phyloP scores from a whole-genome alignment of 352 stramenopile genomes.

The Phytophthora brassicae region DNA sequence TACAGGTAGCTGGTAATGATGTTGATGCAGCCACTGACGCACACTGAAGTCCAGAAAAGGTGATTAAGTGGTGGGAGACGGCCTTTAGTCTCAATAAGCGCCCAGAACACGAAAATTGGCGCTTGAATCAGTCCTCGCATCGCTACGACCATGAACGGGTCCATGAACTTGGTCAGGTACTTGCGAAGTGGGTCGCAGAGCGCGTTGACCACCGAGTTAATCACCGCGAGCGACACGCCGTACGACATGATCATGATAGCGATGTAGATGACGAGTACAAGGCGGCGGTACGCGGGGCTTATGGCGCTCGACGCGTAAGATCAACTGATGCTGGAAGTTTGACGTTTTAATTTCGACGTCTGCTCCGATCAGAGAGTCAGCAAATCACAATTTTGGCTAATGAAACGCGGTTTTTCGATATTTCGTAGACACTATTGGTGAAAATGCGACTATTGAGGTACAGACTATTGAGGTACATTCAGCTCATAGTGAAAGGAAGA shows the following conservation, averaged over 20 bases:
- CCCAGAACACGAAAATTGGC: slow-evolving; percentile 72
- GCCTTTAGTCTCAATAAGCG: slow-evolving; percentile 53
- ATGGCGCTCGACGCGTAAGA: slow-evolving; percentile 10
- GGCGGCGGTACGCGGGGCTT: background rate
- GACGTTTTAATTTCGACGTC: too few species aligned
- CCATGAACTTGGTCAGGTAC: slow-evolving; percentile 83
- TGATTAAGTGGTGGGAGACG: slow-evolving; percentile 64
- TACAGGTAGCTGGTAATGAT: slow-evolving; percentile 85
- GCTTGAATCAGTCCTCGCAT: slow-evolving; percentile 69
- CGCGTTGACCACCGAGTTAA: slow-evolving; percentile 82
- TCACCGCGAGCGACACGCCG: slow-evolving; percentile 70
- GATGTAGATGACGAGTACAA: slow-evolving; percentile 3
- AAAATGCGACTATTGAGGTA: too few species aligned
- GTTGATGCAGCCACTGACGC: slow-evolving; percentile 75
- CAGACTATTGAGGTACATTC: too few species aligned
- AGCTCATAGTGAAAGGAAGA: slow-evolving; percentile 26
- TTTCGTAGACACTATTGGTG: slow-evolving; percentile 17
- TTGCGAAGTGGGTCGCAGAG: slow-evolving; percentile 83
- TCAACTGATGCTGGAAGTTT: slow-evolving; percentile 15
- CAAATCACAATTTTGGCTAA: slow-evolving; percentile 9
- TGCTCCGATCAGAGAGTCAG: slow-evolving; percentile 32
- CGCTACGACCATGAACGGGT: slow-evolving; percentile 78
- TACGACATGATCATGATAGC: slow-evolving; percentile 57
- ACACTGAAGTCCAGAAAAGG: slow-evolving; percentile 81
- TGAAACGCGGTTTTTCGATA: background rate